Percentiles rank a stretch among this genome's conserved stretches.
Evolutionary conservation across 768 basidiomycete species (phyloP).

Genomic region (Mycena kentingensis): DNA sequence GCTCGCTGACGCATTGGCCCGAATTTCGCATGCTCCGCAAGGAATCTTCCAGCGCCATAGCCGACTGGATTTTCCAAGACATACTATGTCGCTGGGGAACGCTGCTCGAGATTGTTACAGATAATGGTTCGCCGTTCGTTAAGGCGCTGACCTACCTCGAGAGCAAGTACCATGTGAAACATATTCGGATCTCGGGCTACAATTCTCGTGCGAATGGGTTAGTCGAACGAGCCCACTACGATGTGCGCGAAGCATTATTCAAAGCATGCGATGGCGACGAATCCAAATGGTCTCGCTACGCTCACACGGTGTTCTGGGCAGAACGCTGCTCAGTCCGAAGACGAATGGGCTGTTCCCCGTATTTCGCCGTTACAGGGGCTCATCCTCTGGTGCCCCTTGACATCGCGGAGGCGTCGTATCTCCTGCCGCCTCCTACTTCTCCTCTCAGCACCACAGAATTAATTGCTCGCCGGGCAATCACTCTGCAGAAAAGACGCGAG

Average conservation of each 20-base stretch:
- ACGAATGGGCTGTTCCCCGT: constrained; percentile 35
- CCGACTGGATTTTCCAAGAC: constrained; percentile 38
- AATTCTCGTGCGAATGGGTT: constrained; percentile 37
- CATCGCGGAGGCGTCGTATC: constrained; percentile 15
- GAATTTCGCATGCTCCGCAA: constrained; percentile 32
- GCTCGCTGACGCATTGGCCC: constrained; percentile 34
- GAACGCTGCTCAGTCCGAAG: constrained; percentile 34
- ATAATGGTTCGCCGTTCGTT: constrained; percentile 29
- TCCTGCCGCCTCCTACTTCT: constrained; percentile 24
- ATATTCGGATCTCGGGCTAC: constrained; percentile 35
- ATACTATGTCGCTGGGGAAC: constrained; percentile 36
- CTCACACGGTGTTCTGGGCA: constrained; percentile 35
- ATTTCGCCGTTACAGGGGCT: constrained; percentile 31
- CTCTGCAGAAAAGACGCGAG: constrained; percentile 25
- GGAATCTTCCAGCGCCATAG: constrained; percentile 32
- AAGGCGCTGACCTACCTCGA: constrained; percentile 25
- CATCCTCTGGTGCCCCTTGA: constrained; percentile 29
- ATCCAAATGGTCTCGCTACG: constrained; percentile 30
- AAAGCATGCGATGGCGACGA: constrained; percentile 35
- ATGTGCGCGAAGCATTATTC: constrained; percentile 34
- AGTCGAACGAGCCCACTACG: constrained; percentile 25
- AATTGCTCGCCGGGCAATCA: constrained; percentile 24
- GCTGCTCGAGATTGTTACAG: constrained; percentile 30
- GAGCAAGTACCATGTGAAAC: constrained; percentile 29
- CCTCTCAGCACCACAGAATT: constrained; percentile 27